Evolutionary conservation across 1,139 yeast species (phyloP), one percentile per base, ranked within the genome.

Genomic region (Kodamaea suecica): DNA sequence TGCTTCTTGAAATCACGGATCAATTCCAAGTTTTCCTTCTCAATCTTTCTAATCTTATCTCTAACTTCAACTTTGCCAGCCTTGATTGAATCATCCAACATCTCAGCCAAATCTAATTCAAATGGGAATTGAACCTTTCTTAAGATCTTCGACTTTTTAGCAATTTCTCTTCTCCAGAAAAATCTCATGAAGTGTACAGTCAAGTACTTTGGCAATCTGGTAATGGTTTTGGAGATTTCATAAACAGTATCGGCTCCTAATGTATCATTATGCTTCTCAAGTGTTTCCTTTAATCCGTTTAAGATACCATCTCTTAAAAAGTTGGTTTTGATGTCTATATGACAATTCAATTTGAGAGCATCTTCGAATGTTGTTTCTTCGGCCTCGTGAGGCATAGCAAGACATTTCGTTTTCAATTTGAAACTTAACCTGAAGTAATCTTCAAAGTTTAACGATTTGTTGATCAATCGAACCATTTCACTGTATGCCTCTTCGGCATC

Each of bases 401-500:
- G 60, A 50, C 82, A 76, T 48, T 73, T 80, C 31, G 84, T 74
- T 16, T 70, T 66, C 8, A 80, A 73, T 46, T 76, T 80, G 53
- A 84, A 82, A 20, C 72, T 67, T 30, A 95, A 69, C 32, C 76
- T 76, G 58, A 90, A 84, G 41, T 64, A 70, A 44, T 78, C 76
- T 35, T 78, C 77, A 23, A 80, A 45, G 16, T 49, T 70, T 59
- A 52, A 76, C 61, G 53, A 73, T 50, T 36, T 70, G 63, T 76
- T 63, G 43, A 87, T 59, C 23, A 73, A 61, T 30, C 69, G 64
- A 44, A 90, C 62, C 38, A 92, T 72, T 55, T 85, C 94, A 10
- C 96, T 82, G 63, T 80, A 88, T 17, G 94, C 85, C 57, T 92
- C 99, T 63, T 92, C 99, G 0, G 98, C 98, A 67, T 92, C 99